Conservation (phyloP, 371 early-diverging fungal species). For the Blyttiomyces sp. region DNA sequence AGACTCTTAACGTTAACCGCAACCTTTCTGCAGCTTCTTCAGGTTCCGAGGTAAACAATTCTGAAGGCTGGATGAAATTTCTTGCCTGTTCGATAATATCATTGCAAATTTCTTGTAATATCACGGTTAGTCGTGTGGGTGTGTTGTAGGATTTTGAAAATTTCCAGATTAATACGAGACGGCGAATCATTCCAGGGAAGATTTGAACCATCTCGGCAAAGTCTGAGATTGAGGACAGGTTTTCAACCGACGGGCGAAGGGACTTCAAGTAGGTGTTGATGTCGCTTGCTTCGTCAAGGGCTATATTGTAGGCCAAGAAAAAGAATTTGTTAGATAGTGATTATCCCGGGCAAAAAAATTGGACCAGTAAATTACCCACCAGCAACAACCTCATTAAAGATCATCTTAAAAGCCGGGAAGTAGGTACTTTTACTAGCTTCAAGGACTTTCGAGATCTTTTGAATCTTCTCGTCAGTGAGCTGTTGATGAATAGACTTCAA, state of each 20-base stretch:
- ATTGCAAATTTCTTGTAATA: slow-evolving; percentile 58
- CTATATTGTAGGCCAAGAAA: slow-evolving; percentile 24
- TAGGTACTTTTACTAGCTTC: slow-evolving; percentile 53
- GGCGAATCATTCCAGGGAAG: slow-evolving; percentile 50
- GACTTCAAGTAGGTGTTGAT: slow-evolving; percentile 49
- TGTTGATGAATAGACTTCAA: slow-evolving; percentile 54
- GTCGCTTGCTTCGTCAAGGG: slow-evolving; percentile 56
- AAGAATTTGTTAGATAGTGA: background rate
- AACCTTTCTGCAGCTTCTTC: slow-evolving; percentile 57
- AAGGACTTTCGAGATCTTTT: slow-evolving; percentile 48
- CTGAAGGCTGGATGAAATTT: slow-evolving; percentile 49
- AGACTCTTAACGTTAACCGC: slow-evolving; percentile 38
- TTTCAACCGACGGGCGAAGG: slow-evolving; percentile 48
- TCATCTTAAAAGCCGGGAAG: slow-evolving; percentile 54
- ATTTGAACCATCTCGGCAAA: slow-evolving; percentile 50
- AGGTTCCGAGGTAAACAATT: slow-evolving; percentile 52
- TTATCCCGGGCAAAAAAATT: background rate
- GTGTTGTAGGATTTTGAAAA: slow-evolving; percentile 55
- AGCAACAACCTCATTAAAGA: slow-evolving; percentile 53
- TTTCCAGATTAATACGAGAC: slow-evolving; percentile 49
- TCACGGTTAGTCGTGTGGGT: slow-evolving; percentile 48
- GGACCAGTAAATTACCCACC: slow-evolving; percentile 22
- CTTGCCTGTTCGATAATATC: slow-evolving; percentile 59
- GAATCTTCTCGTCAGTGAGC: slow-evolving; percentile 52
- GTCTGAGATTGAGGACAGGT: slow-evolving; percentile 38